These are phyloP conservation scores for Simplicillium sp. DNA, from an alignment of 2,329 filamentous ascomycete species.

Conservation along the genomic window DNA sequence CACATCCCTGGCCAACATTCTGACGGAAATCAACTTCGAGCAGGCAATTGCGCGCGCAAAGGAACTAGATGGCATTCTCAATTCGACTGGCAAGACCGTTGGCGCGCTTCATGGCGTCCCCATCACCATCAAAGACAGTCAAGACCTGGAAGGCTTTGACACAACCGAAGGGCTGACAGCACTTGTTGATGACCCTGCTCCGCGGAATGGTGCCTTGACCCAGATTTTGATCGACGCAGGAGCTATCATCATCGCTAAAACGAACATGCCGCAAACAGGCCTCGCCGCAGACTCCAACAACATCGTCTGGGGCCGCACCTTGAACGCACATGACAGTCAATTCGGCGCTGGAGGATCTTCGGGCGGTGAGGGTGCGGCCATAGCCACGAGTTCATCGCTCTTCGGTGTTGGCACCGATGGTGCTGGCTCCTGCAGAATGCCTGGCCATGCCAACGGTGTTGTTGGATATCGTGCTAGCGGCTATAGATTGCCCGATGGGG, in stretches of 20 bases:
- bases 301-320: conserved; percentile 1
- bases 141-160: conserved; percentile 28
- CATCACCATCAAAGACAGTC: conserved; percentile 37
- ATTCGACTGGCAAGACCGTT: not conserved
- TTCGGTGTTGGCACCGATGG: conserved; percentile 1
- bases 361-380: not conserved
- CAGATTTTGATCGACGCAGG: conserved; percentile 17
- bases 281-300: conserved; percentile 3
- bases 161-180: conserved; percentile 24
- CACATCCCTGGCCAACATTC: conserved; percentile 39
- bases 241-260: conserved; percentile 7
- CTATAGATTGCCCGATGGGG: no score
- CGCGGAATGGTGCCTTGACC: conserved; percentile 15
- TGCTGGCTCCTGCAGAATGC: conserved; percentile 2
- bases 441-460: conserved; percentile 1
- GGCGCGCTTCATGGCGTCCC: conserved; percentile 55
- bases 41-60: conserved; percentile 26
- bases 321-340: conserved; percentile 1
- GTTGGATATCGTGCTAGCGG: conserved; percentile 1
- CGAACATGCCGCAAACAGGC: conserved; percentile 2
- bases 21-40: conserved; percentile 38
- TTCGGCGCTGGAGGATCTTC: conserved; percentile 2
- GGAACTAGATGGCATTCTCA: not conserved
- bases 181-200: conserved; percentile 16
- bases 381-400: not conserved